These are phyloP conservation scores for Hypoxylon fragiforme DNA, from an alignment of 495 filamentous ascomycete genomes.

Conservation along the genomic window DNA sequence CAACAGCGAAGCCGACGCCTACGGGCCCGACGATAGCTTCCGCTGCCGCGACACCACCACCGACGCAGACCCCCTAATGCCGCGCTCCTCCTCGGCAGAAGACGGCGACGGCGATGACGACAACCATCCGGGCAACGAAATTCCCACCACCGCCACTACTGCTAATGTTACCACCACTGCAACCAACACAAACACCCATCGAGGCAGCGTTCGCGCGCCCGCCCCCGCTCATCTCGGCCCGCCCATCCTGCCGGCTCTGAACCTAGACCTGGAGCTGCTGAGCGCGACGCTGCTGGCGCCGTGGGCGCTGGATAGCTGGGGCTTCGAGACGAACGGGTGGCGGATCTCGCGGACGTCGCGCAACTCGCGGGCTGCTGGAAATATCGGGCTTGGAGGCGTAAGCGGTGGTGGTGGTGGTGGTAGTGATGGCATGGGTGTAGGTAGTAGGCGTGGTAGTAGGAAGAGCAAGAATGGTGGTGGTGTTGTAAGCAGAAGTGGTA, in stretches of 20 bases:
- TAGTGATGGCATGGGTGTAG: neutral
- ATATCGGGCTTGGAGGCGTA: neutral
- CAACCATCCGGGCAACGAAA: no score
- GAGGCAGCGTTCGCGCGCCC: neutral
- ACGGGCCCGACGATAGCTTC: constrained; percentile 11
- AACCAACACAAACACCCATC: neutral
- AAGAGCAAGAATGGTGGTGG: neutral
- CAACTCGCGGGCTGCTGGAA: neutral
- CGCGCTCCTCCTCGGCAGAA: no score
- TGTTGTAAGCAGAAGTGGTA: neutral
- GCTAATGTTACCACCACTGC: neutral
- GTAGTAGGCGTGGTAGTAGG: neutral
- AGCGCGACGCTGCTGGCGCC: constrained; percentile 24
- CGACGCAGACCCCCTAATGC: neutral
- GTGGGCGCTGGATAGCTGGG: constrained; percentile 17
- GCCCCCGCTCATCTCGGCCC: constrained; percentile 17
- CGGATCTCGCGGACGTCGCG: neutral
- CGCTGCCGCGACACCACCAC: neutral
- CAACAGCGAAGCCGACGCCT: constrained; percentile 30
- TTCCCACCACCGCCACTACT: neutral
- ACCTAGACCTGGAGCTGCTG: constrained; percentile 16
- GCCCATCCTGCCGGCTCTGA: constrained; percentile 20
- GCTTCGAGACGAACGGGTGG: neutral
- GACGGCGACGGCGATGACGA: no score
- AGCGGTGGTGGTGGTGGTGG: neutral